Evolutionary conservation across 805 yeast genomes (phyloP).

Genomic region (Danielia oregonensis): DNA sequence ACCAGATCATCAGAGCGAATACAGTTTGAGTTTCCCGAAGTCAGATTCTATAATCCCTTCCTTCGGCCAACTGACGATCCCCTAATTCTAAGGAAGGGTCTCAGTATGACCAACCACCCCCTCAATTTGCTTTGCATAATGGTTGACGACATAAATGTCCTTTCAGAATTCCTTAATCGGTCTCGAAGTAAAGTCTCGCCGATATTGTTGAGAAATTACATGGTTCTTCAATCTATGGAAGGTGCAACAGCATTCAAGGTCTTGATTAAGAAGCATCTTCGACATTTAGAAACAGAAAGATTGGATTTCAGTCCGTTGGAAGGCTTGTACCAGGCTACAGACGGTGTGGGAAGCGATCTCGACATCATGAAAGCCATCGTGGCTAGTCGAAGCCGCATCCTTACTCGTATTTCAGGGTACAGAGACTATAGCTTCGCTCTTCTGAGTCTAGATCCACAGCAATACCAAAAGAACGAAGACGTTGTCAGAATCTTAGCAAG

Average conservation of each 20-base stretch:
- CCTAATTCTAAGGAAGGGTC: slow-evolving; percentile 8
- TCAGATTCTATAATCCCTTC: slow-evolving; percentile 10
- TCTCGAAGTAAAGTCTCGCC: slow-evolving; percentile 1
- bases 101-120: slow-evolving; percentile 8
- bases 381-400: slow-evolving; percentile 10
- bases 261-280: slow-evolving; percentile 3
- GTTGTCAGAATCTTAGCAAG: slow-evolving; percentile 6
- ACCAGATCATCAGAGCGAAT: too few species aligned
- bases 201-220: slow-evolving; percentile 4
- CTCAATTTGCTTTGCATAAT: slow-evolving; percentile 6
- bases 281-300: slow-evolving; percentile 1
- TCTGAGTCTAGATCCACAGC: slow-evolving; percentile 1
- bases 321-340: slow-evolving; percentile 1
- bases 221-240: slow-evolving; percentile 7
- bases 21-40: slow-evolving; percentile 3
- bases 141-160: slow-evolving; percentile 7
- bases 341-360: slow-evolving; percentile 1
- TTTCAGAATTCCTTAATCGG: slow-evolving; percentile 4
- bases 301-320: slow-evolving; percentile 10
- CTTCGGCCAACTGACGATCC: slow-evolving; percentile 9
- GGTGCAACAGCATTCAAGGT: slow-evolving; percentile 10
- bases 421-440: slow-evolving; percentile 9
- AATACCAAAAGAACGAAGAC: slow-evolving; percentile 5
- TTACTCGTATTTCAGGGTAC: slow-evolving; percentile 8
- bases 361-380: slow-evolving; percentile 12